These are phyloP conservation scores for Blastobotrys muscicola DNA, from an alignment of 805 yeast genomes.

Conservation along the genomic window DNA sequence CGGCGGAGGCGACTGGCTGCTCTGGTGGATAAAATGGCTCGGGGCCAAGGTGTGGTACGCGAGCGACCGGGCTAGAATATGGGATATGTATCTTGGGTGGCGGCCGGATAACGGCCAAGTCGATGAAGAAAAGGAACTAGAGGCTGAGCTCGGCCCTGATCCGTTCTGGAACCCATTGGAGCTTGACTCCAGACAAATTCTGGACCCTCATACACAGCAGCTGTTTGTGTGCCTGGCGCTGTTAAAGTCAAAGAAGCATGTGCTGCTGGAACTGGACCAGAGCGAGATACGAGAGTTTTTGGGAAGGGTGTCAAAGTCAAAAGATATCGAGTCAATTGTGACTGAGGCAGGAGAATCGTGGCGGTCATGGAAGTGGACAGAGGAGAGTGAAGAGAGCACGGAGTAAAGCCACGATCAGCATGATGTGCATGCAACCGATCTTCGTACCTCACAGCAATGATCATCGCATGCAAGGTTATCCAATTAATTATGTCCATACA, in stretches of 20 bases:
- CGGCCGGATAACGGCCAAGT: slow-evolving; percentile 11
- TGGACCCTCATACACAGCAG: slow-evolving; percentile 51
- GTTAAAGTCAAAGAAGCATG: slow-evolving; percentile 67
- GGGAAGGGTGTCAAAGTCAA: slow-evolving; percentile 39
- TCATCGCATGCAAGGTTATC: too few relatives aligned
- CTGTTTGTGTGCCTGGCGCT: slow-evolving; percentile 70
- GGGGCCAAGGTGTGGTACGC: slow-evolving; percentile 81
- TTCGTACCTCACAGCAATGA: too few relatives aligned
- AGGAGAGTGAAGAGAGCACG: slow-evolving; percentile 35
- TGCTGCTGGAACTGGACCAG: slow-evolving; percentile 79
- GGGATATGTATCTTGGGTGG: slow-evolving; percentile 86
- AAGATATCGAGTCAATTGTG: slow-evolving; percentile 65
- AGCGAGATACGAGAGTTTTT: slow-evolving; percentile 77
- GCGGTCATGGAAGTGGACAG: slow-evolving; percentile 72
- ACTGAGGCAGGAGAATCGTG: slow-evolving; percentile 79
- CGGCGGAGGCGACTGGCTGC: slow-evolving; percentile 71
- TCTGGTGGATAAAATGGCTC: slow-evolving; percentile 91
- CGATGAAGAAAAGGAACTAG: neutral
- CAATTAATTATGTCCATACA: too few relatives aligned
- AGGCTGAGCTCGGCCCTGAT: slow-evolving; percentile 39
- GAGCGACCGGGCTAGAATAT: slow-evolving; percentile 72
- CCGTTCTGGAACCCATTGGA: slow-evolving; percentile 47
- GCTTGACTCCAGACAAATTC: slow-evolving; percentile 15
- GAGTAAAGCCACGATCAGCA: too few relatives aligned
- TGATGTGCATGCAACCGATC: too few relatives aligned